Percentiles rank a stretch among this genome's conserved stretches.
Conservation (phyloP, 805 yeast species). For the Cyberlindnera mycetangii region DNA sequence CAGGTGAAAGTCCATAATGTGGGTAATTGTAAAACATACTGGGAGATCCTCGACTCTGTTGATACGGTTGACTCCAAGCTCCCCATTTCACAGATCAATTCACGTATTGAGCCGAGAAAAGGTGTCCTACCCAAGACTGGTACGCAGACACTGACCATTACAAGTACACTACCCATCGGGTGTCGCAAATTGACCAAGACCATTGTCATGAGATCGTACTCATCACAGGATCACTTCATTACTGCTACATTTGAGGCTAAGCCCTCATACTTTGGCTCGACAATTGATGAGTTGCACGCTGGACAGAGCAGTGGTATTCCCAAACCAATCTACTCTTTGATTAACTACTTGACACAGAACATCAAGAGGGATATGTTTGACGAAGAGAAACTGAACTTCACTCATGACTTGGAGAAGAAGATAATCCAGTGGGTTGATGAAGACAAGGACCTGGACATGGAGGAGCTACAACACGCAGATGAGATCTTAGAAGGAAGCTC, state of each 20-base stretch:
- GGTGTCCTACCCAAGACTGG: slow-evolving; percentile 32
- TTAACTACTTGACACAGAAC: slow-evolving; percentile 29
- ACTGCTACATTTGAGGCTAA: slow-evolving; percentile 27
- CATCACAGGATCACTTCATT: slow-evolving; percentile 32
- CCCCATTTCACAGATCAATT: slow-evolving; percentile 20
- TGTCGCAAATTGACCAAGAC: slow-evolving; percentile 24
- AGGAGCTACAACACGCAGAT: slow-evolving; percentile 20
- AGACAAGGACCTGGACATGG: slow-evolving; percentile 20
- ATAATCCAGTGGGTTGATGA: slow-evolving; percentile 23
- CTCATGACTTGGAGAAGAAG: slow-evolving; percentile 23
- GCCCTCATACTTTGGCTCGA: slow-evolving; percentile 31
- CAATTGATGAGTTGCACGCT: slow-evolving; percentile 29
- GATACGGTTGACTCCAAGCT: slow-evolving; percentile 23
- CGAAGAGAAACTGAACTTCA: slow-evolving; percentile 19
- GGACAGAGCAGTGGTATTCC: slow-evolving; percentile 31
- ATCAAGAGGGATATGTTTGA: slow-evolving; percentile 28
- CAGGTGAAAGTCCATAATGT: slow-evolving; percentile 33
- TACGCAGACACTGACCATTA: slow-evolving; percentile 21
- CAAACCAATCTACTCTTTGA: slow-evolving; percentile 29
- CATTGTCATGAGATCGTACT: slow-evolving; percentile 28
- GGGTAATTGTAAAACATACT: slow-evolving; percentile 36
- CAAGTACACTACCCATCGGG: slow-evolving; percentile 28
- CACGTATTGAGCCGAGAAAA: slow-evolving; percentile 24
- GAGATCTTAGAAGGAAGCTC: slow-evolving; percentile 21
- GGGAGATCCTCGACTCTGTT: slow-evolving; percentile 35